phyloP scores from a whole-genome alignment of 1,284 basidiomycete species.

The Phenoliferia sp. region DNA sequence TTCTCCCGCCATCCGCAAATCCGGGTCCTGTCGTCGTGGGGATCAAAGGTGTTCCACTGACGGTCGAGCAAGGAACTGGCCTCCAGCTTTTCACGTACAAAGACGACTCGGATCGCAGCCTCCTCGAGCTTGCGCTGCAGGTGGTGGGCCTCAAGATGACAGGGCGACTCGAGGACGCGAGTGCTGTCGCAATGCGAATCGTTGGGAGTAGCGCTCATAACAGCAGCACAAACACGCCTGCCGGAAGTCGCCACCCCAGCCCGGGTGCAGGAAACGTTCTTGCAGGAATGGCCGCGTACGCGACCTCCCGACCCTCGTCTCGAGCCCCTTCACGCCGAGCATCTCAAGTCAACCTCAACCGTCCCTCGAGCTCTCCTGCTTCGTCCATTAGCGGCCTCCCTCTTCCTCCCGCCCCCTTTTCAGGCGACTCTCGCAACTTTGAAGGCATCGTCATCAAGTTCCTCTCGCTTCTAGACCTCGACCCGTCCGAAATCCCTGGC shows the following conservation, averaged over 20 bases:
- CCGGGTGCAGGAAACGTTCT: conserved; percentile 8
- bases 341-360: background rate
- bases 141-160: conserved; percentile 96
- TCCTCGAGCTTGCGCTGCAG: conserved; percentile 94
- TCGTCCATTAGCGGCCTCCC: background rate
- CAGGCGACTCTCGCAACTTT: conserved; percentile 50
- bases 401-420: conserved; percentile 13
- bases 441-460: conserved; percentile 74
- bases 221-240: background rate
- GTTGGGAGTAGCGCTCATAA: conserved; percentile 33
- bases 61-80: conserved; percentile 35
- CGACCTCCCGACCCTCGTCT: conserved; percentile 40
- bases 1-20: conserved; percentile 74
- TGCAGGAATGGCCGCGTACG: conserved; percentile 16
- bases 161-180: conserved; percentile 85
- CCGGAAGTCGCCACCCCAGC: background rate
- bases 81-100: conserved; percentile 75
- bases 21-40: conserved; percentile 88
- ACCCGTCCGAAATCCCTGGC: conserved; percentile 26
- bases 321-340: conserved; percentile 27
- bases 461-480: conserved; percentile 64
- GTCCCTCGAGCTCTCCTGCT: conserved; percentile 5
- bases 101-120: conserved; percentile 79
- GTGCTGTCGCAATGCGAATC: conserved; percentile 66
- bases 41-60: conserved; percentile 62